Conservation (phyloP, 2,329 filamentous ascomycete species). For the Colletotrichum endophyticum region DNA sequence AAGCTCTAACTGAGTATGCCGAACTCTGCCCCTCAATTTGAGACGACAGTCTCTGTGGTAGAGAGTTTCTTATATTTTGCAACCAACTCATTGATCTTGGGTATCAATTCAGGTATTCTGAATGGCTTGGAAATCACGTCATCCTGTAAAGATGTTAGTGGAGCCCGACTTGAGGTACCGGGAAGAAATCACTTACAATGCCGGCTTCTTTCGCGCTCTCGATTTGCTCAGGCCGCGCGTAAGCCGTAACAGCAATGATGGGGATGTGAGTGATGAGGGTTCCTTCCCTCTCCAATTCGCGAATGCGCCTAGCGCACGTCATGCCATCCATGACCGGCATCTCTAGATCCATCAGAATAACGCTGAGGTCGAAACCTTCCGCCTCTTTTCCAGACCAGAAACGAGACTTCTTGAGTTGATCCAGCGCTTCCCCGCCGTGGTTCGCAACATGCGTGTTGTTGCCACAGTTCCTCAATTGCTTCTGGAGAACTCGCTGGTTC, state of each 20-base stretch:
- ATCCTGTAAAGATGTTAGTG: conserved; percentile 48
- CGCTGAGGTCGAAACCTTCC: conserved; percentile 59
- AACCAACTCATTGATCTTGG: conserved; percentile 67
- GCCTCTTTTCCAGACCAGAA: conserved; percentile 58
- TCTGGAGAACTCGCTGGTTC: conserved; percentile 68
- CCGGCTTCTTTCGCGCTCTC: conserved; percentile 73
- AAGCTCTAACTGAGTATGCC: background rate
- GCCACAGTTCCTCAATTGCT: conserved; percentile 64
- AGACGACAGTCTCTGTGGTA: conserved; percentile 16
- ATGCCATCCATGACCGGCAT: conserved; percentile 87
- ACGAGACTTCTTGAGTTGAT: conserved; percentile 58
- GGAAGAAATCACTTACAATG: conserved; percentile 59
- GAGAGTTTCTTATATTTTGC: conserved; percentile 41
- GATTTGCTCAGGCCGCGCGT: conserved; percentile 77
- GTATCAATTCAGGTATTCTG: conserved; percentile 72
- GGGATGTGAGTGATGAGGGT: conserved; percentile 71
- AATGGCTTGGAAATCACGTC: conserved; percentile 84
- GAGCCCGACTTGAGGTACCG: background rate
- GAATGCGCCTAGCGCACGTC: conserved; percentile 72
- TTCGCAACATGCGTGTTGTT: conserved; percentile 68
- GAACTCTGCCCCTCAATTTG: background rate
- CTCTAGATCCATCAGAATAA: conserved; percentile 82
- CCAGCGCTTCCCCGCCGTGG: conserved; percentile 67
- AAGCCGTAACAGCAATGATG: conserved; percentile 84
- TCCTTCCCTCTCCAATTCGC: conserved; percentile 68